Evolutionary conservation across 1,139 yeast genomes (phyloP).

Genomic region (Magnusiomyces suaveolens): DNA sequence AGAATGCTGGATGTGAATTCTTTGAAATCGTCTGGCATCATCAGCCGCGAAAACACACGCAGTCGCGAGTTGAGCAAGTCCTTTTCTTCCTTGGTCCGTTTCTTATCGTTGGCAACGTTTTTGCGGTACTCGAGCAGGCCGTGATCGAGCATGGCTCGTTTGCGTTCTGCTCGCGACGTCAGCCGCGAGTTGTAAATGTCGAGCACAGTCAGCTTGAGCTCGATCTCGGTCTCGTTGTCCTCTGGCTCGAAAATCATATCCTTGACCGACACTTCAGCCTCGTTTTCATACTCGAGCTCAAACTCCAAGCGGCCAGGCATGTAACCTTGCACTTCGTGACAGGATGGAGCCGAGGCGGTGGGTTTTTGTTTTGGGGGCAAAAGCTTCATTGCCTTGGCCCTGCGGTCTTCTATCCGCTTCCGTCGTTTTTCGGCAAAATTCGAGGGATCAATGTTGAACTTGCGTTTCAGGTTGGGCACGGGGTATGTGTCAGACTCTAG

Average conservation of each 20-base stretch:
- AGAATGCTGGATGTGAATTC: conserved; percentile 62
- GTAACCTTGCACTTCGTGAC: conserved; percentile 94
- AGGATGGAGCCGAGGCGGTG: conserved; percentile 85
- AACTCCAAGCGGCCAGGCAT: conserved; percentile 98
- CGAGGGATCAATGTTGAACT: conserved; percentile 56
- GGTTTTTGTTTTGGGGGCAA: conserved; percentile 51
- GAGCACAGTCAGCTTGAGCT: conserved; percentile 73
- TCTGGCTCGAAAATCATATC: conserved; percentile 95
- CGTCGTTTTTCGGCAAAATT: conserved; percentile 64
- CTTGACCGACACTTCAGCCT: conserved; percentile 87
- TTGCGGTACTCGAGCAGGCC: conserved; percentile 74
- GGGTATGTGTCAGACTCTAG: conserved; percentile 84
- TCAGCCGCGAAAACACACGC: conserved; percentile 71
- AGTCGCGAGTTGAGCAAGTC: conserved; percentile 57
- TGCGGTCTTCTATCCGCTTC: conserved; percentile 56
- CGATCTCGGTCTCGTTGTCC: conserved; percentile 78
- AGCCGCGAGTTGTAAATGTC: conserved; percentile 85
- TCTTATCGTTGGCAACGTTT: conserved; percentile 65
- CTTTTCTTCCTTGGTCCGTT: conserved; percentile 79
- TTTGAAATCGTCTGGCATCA: conserved; percentile 74
- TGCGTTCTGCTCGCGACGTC: conserved; percentile 87
- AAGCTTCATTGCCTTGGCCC: conserved; percentile 47
- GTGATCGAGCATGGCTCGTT: conserved; percentile 69
- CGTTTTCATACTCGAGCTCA: conserved; percentile 93
- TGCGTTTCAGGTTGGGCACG: conserved; percentile 54